A percentile compares a stretch with the other conserved stretches of the same genome.
These are phyloP conservation scores for Pisolithus microcarpus DNA, from an alignment of 768 basidiomycete species.

Conservation along the genomic window DNA sequence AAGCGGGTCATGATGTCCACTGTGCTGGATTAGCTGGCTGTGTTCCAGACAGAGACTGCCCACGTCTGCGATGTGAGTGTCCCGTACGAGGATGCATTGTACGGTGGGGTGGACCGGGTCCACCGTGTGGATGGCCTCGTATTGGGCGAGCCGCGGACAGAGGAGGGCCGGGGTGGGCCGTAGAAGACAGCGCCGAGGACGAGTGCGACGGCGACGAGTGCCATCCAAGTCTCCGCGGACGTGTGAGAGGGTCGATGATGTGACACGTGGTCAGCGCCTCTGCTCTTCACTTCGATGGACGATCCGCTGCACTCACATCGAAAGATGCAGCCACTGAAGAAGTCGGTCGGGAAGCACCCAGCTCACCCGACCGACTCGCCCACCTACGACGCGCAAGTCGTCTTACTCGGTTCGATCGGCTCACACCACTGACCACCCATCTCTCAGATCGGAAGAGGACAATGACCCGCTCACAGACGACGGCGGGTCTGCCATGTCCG, in stretches of 20 bases:
- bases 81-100: slow-evolving; percentile 54
- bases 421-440: slow-evolving; percentile 6
- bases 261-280: too few species aligned
- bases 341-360: slow-evolving; percentile 60
- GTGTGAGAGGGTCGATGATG: too few species aligned
- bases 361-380: slow-evolving; percentile 53
- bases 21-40: neutral
- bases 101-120: slow-evolving; percentile 44
- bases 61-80: slow-evolving; percentile 38
- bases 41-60: slow-evolving; percentile 29
- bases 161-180: too few species aligned
- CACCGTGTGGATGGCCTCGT: slow-evolving; percentile 61
- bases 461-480: slow-evolving; percentile 84
- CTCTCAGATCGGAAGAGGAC: slow-evolving; percentile 74
- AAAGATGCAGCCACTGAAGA: slow-evolving; percentile 38
- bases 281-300: slow-evolving; percentile 11
- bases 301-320: slow-evolving; percentile 28
- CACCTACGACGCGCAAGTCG: slow-evolving; percentile 64
- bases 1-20: slow-evolving; percentile 20
- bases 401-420: slow-evolving; percentile 5
- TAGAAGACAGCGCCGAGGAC: too few species aligned
- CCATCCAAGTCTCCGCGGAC: too few species aligned
- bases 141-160: slow-evolving; percentile 39
- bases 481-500: slow-evolving; percentile 44
- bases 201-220: neutral